Percentiles rank a stretch among this genome's conserved stretches.
Conservation (phyloP, 495 filamentous ascomycete genomes). For the Aspergillus kassunensis region DNA sequence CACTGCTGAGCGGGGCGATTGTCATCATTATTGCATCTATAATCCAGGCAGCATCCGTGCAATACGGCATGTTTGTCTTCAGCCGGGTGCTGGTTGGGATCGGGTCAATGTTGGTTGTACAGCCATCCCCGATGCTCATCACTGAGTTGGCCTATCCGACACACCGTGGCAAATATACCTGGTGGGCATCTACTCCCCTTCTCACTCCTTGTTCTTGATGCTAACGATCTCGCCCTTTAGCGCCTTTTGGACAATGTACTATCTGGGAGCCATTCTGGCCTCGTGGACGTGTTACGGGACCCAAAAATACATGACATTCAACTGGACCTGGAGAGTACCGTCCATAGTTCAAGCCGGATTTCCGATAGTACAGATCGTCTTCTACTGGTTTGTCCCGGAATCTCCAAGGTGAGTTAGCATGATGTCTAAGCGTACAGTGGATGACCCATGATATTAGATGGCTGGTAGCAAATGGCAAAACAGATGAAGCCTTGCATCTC, state of each 20-base stretch:
- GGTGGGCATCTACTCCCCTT: too few species aligned
- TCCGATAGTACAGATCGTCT: background rate
- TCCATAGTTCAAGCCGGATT: background rate
- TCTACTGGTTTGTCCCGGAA: background rate
- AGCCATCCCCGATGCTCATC: background rate
- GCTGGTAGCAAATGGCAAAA: background rate
- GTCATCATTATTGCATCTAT: background rate
- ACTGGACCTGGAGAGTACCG: background rate
- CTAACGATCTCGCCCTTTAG: background rate
- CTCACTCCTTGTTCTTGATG: too few species aligned
- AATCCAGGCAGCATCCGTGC: background rate
- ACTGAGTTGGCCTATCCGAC: background rate
- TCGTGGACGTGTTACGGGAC: background rate
- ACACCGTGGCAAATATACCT: background rate
- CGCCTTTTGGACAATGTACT: background rate
- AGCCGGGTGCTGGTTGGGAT: background rate
- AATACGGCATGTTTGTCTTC: background rate
- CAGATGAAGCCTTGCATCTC: background rate
- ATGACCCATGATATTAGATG: too few species aligned
- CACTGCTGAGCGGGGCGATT: background rate
- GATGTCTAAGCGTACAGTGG: too few species aligned
- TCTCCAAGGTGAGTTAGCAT: background rate
- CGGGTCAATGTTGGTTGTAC: background rate
- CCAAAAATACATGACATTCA: background rate
- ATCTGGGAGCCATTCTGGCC: background rate